Base-by-base conservation (phyloP, 129 eudicot species). In the Cynara cardunculus region DNA sequence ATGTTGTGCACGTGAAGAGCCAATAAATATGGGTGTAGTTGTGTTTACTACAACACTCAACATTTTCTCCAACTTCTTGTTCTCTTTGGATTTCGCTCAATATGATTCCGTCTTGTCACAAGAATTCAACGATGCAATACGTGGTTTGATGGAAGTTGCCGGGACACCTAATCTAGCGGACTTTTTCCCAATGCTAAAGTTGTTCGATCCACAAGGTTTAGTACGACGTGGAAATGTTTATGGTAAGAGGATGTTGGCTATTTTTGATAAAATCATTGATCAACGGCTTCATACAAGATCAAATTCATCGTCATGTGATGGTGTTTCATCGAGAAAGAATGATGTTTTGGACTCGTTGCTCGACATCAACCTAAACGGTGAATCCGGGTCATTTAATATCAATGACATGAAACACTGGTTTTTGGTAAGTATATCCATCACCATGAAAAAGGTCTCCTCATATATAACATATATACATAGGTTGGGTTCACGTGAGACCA, bases 101-200 rank as follows among this genome's bases (percentile, higher is more conserved):
- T 69, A 74, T 74, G 27, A 35, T 25, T 75, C 85, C 16, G 74
- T 10, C 2, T 44, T 67, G 10, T 62, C 87, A 4, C 85, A 81
- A 16, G 91, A 88, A 76, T 44, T 85, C 62, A 85, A 79, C 78
- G 81, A 85, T 0, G 7, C 77, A 0, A 73, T 85, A 6, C 44
- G 78, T 34, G 80, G 26, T 0, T 28, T 85, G 35, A 62, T 79
- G 80, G 80, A 76, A 25, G 67, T 18, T 18, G 26, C 10, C 1
- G 91, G 79, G 3, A 67, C 1, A 30, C 87, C 87, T 0, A 87
- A 85, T 62, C 13, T 85, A 3, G 53, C 85, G 0, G 87, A 87
- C 41, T 85, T 65, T 25, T 87, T 84, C n/a, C 87, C 86, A 19
- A 11, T 84, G 24, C 71, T 87, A 56, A 74, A 74, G 25, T n/a